phyloP scores from a whole-genome alignment of 768 basidiomycete species.

The Termitomyces sp. region DNA sequence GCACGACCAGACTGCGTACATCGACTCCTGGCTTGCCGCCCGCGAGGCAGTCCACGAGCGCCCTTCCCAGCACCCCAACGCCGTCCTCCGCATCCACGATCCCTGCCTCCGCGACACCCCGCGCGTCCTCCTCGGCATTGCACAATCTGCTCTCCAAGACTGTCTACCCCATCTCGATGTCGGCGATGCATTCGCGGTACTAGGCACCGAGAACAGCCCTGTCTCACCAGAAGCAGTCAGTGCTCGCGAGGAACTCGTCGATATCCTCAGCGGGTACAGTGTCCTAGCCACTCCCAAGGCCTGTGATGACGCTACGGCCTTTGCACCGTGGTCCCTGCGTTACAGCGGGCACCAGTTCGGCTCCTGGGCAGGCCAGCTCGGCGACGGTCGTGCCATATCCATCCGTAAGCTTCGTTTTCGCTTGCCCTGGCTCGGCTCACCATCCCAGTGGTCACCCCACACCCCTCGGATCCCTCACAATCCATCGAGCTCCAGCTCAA shows the following conservation, averaged over 20 bases:
- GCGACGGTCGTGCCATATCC: slow-evolving; percentile 93
- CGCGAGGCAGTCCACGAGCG: slow-evolving; percentile 49
- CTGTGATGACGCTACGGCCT: slow-evolving; percentile 20
- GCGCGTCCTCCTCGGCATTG: slow-evolving; percentile 64
- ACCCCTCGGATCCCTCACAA: slow-evolving; percentile 47
- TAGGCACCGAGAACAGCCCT: slow-evolving; percentile 42
- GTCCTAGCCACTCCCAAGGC: slow-evolving; percentile 46
- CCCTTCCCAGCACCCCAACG: slow-evolving; percentile 10
- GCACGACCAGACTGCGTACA: slow-evolving; percentile 51
- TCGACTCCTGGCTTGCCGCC: slow-evolving; percentile 72
- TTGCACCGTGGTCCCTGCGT: slow-evolving; percentile 81
- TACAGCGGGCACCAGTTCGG: slow-evolving; percentile 94
- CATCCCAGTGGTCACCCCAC: slow-evolving; percentile 66
- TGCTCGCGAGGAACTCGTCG: slow-evolving; percentile 66
- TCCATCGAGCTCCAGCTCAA: slow-evolving; percentile 90
- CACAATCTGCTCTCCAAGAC: slow-evolving; percentile 62
- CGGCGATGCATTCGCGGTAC: slow-evolving; percentile 68
- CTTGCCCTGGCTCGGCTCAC: neutral
- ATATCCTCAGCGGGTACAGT: slow-evolving; percentile 75
- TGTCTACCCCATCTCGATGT: slow-evolving; percentile 82
- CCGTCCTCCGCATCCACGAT: slow-evolving; percentile 36
- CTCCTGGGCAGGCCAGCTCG: slow-evolving; percentile 88
- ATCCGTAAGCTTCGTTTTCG: slow-evolving; percentile 33
- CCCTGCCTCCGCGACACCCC: slow-evolving; percentile 44
- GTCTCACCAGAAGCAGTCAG: slow-evolving; percentile 29